Percentiles rank a stretch among this genome's conserved stretches.
Conservation (phyloP, 2,329 filamentous ascomycete species). For the Emmonsiellopsis sp. region DNA sequence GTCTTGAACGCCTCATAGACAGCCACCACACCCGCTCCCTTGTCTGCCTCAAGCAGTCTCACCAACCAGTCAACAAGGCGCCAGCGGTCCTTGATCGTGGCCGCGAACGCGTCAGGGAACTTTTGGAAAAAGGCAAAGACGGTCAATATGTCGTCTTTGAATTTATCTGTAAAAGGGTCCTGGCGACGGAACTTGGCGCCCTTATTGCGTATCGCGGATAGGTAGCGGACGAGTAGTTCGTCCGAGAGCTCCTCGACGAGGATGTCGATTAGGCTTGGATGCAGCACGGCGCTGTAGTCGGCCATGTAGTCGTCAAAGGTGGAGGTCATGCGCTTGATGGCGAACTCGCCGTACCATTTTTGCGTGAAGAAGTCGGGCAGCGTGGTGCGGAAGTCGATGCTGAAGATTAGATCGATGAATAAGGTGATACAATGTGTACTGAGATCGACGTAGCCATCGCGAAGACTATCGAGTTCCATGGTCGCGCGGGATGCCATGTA, state of each 20-base stretch:
- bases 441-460: constrained; percentile 89
- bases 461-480: constrained; percentile 62
- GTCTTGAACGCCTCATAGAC: constrained; percentile 77
- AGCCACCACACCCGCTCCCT: constrained; percentile 61
- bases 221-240: constrained; percentile 78
- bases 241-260: constrained; percentile 89
- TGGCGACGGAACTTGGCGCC: constrained; percentile 76
- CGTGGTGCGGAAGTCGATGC: constrained; percentile 75
- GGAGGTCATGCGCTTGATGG: constrained; percentile 86
- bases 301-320: constrained; percentile 92
- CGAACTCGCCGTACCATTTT: constrained; percentile 75
- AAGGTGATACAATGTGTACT: constrained; percentile 84
- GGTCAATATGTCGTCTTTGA: constrained; percentile 83
- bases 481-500: constrained; percentile 66
- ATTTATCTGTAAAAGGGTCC: constrained; percentile 85
- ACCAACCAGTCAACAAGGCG: constrained; percentile 79
- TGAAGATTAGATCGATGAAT: constrained; percentile 81
- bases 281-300: constrained; percentile 76
- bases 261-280: constrained; percentile 80
- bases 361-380: constrained; percentile 85
- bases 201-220: constrained; percentile 77
- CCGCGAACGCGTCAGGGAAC: constrained; percentile 59
- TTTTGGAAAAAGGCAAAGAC: constrained; percentile 81
- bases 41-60: constrained; percentile 62
- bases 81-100: constrained; percentile 82